These are phyloP conservation scores for Cokeromyces recurvatus DNA, from an alignment of 371 early-diverging fungal genomes.

Conservation along the genomic window DNA sequence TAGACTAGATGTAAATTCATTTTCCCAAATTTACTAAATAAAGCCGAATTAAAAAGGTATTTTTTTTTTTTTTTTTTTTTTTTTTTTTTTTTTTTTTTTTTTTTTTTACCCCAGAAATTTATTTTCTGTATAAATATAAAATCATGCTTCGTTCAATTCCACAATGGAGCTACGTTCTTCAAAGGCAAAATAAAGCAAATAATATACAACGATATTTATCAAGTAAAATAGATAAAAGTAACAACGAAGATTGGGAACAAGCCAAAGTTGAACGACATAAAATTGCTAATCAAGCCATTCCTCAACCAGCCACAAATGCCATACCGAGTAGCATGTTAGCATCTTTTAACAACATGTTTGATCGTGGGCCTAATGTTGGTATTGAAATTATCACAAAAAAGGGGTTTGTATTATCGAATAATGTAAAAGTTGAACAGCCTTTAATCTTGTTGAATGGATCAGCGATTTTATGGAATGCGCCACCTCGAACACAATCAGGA, in stretches of 20 bases:
- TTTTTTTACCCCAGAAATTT: no score
- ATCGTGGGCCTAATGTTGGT: constrained; percentile 44
- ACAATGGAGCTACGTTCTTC: no score
- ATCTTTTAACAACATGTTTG: constrained; percentile 51
- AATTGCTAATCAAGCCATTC: constrained; percentile 18
- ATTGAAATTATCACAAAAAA: constrained; percentile 41
- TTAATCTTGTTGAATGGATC: constrained; percentile 46
- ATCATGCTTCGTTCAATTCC: no score
- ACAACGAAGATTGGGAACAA: constrained; percentile 16
- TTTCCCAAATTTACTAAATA: no score
- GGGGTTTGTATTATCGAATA: constrained; percentile 48
- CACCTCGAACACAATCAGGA: constrained; percentile 15
- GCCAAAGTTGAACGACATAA: constrained; percentile 12
- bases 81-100: no score
- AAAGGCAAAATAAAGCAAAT: no score
- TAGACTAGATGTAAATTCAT: no score
- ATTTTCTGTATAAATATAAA: no score
- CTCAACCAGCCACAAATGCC: constrained; percentile 17
- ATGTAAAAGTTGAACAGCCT: constrained; percentile 37
- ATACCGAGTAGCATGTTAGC: constrained; percentile 29
- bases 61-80: no score
- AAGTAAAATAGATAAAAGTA: no score
- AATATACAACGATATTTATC: no score
- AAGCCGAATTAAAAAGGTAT: no score
- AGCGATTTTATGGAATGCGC: constrained; percentile 46